Conservation (phyloP, 2,329 filamentous ascomycete species). For the Aspergillus jensenii region DNA sequence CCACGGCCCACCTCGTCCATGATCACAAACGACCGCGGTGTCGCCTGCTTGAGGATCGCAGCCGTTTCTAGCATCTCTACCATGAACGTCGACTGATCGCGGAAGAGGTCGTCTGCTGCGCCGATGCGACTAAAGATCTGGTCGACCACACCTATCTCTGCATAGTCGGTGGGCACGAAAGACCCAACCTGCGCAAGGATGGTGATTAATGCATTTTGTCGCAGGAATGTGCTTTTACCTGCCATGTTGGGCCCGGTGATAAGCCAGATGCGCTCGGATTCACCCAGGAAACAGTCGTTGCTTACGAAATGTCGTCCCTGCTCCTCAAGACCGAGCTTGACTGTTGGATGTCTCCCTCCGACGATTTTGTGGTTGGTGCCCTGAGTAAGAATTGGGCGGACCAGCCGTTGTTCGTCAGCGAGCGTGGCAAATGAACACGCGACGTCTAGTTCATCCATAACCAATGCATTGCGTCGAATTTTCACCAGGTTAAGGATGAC, state of each 20-base stretch:
- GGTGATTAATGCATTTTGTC: conserved; percentile 92
- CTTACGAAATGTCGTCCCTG: conserved; percentile 78
- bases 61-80: conserved; percentile 98
- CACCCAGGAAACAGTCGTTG: conserved; percentile 85
- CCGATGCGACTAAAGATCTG: conserved; percentile 92
- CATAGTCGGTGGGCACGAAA: conserved; percentile 86
- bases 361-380: conserved; percentile 70
- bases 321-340: conserved; percentile 76
- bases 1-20: conserved; percentile 98
- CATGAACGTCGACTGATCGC: conserved; percentile 97
- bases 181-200: conserved; percentile 90
- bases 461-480: conserved; percentile 82
- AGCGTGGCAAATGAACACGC: conserved; percentile 80
- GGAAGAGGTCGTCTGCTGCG: conserved; percentile 91
- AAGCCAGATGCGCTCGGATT: conserved; percentile 67
- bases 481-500: conserved; percentile 82
- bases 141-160: conserved; percentile 87
- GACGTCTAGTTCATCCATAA: conserved; percentile 91
- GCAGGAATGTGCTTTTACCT: conserved; percentile 92
- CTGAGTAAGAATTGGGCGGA: conserved; percentile 70
- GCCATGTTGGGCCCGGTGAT: conserved; percentile 95
- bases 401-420: conserved; percentile 70
- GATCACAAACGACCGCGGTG: conserved; percentile 82
- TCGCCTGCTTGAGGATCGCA: conserved; percentile 81
- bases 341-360: conserved; percentile 86